Evolutionary conservation across 345 rosid species (phyloP).

Genomic region (Carallia brachiata): DNA sequence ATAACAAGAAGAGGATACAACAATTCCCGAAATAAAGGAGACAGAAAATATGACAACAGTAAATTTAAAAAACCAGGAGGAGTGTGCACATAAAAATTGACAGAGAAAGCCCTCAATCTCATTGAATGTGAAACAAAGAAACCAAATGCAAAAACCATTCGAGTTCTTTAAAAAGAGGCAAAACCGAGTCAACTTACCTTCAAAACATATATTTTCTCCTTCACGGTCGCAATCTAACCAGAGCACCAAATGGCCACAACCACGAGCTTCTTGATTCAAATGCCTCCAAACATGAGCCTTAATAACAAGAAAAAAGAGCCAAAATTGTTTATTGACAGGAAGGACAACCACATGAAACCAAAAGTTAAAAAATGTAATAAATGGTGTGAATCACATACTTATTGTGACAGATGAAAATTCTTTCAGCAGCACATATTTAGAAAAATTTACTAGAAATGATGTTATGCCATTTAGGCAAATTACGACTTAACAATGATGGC

Average conservation of each 20-base stretch:
- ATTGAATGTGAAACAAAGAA: not conserved
- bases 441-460: not conserved
- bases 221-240: slow-evolving; percentile 99
- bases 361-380: too few species aligned
- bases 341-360: too few species aligned
- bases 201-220: slow-evolving; percentile 98
- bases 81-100: too few species aligned
- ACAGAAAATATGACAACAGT: too few species aligned
- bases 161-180: not conserved
- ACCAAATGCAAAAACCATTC: not conserved
- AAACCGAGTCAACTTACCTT: slow-evolving; percentile 46
- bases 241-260: slow-evolving; percentile 75
- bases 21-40: too few species aligned
- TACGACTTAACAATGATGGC: not conserved
- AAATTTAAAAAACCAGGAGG: too few species aligned
- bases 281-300: slow-evolving; percentile 84
- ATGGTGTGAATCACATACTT: too few species aligned
- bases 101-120: too few species aligned
- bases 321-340: not conserved
- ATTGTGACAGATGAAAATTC: too few species aligned
- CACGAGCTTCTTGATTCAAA: slow-evolving; percentile 85
- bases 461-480: not conserved
- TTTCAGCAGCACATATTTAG: not conserved
- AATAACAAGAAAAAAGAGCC: slow-evolving; percentile 21
- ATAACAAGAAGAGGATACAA: not conserved